phyloP scores from a whole-genome alignment of 108 stramenopile genomes.

The Thalassiosira profunda region DNA sequence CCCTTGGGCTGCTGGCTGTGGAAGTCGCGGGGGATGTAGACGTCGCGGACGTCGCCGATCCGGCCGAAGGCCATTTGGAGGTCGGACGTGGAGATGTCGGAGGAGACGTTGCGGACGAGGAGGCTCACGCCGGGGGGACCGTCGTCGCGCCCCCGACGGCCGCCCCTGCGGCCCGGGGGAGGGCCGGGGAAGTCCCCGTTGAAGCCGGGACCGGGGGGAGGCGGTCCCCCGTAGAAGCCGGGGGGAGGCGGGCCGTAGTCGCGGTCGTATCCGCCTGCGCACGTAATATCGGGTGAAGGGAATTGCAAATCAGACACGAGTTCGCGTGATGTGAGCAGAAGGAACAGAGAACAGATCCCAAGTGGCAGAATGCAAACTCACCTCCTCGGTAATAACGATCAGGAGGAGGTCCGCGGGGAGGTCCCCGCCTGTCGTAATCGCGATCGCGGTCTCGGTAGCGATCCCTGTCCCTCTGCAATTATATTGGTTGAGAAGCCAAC shows the following conservation, averaged over 20 bases:
- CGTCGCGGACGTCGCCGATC: slow-evolving; percentile 89
- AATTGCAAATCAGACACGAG: not conserved
- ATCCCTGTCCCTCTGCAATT: slow-evolving; percentile 34
- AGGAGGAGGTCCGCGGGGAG: slow-evolving; percentile 31
- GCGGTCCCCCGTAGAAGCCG: slow-evolving; percentile 29
- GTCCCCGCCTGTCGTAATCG: slow-evolving; percentile 16
- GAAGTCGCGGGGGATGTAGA: slow-evolving; percentile 90
- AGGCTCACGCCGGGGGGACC: slow-evolving; percentile 87
- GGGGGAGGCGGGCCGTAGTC: slow-evolving; percentile 45
- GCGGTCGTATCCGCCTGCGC: slow-evolving; percentile 33
- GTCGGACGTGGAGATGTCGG: slow-evolving; percentile 72
- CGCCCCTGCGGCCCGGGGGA: slow-evolving; percentile 31
- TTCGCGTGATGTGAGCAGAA: not conserved
- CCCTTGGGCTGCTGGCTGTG: slow-evolving; percentile 90
- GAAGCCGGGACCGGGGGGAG: slow-evolving; percentile 22
- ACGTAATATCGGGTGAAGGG: not conserved
- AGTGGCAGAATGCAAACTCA: not conserved
- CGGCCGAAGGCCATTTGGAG: slow-evolving; percentile 80
- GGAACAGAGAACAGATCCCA: not conserved
- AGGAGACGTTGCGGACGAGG: slow-evolving; percentile 82
- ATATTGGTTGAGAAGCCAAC: not conserved
- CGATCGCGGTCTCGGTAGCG: slow-evolving; percentile 31
- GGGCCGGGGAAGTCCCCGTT: slow-evolving; percentile 29
- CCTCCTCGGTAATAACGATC: slow-evolving; percentile 39
- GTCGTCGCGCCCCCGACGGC: slow-evolving; percentile 67